These are phyloP conservation scores for Alternaria solani DNA, from an alignment of 2,329 filamentous ascomycete species.

Conservation along the genomic window DNA sequence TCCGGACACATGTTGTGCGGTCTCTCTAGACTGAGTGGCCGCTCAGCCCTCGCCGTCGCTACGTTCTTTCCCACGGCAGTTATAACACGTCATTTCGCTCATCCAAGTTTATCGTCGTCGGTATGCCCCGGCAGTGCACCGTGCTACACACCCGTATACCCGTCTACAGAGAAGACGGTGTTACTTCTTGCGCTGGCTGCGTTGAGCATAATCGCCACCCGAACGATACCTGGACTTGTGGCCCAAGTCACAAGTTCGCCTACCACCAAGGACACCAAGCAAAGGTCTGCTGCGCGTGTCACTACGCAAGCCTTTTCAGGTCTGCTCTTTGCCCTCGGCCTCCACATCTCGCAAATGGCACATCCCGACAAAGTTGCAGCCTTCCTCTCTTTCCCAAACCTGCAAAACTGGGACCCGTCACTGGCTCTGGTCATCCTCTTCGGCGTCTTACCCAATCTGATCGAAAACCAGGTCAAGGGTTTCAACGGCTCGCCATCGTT, in stretches of 20 bases:
- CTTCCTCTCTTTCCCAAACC: slow-evolving; percentile 58
- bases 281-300: slow-evolving; percentile 35
- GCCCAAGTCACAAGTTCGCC: slow-evolving; percentile 13
- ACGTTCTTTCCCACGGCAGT: slow-evolving; percentile 47
- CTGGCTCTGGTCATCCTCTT: slow-evolving; percentile 60
- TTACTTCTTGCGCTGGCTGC: slow-evolving; percentile 48
- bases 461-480: slow-evolving; percentile 34
- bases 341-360: slow-evolving; percentile 62
- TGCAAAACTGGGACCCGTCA: slow-evolving; percentile 60
- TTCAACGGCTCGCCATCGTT: slow-evolving; percentile 52
- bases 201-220: slow-evolving; percentile 35
- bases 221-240: slow-evolving; percentile 33
- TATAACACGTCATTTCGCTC: slow-evolving; percentile 50
- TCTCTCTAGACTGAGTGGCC: slow-evolving; percentile 58
- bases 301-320: slow-evolving; percentile 57
- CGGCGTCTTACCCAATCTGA: slow-evolving; percentile 58
- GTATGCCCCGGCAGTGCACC: slow-evolving; percentile 50
- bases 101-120: slow-evolving; percentile 51
- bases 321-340: slow-evolving; percentile 60
- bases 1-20: slow-evolving; percentile 66
- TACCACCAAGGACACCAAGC: slow-evolving; percentile 14
- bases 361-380: slow-evolving; percentile 59
- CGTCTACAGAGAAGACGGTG: slow-evolving; percentile 40
- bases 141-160: slow-evolving; percentile 59
- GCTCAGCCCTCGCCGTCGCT: slow-evolving; percentile 57